Percentiles rank a stretch among this genome's conserved stretches.
Conservation (phyloP, 305 asterid species). For the Fraxinus baroniana region DNA sequence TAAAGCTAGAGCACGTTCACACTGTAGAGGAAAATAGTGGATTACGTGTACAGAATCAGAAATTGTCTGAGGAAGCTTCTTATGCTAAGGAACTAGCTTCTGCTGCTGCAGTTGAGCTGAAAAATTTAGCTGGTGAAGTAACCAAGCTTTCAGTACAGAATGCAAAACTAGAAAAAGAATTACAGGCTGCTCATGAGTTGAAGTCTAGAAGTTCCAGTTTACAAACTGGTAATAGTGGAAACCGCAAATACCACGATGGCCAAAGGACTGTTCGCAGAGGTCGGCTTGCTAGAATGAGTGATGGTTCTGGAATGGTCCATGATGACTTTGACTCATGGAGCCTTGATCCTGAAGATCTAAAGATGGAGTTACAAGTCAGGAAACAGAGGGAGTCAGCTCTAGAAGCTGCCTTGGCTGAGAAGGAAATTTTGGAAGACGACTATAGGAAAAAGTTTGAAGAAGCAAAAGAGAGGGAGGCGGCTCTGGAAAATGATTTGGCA, state of each 20-base stretch:
- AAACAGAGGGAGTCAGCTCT: conserved; percentile 78
- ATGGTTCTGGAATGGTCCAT: conserved; percentile 47
- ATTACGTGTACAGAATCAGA: conserved; percentile 74
- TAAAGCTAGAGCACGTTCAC: conserved; percentile 72
- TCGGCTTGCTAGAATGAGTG: conserved; percentile 57
- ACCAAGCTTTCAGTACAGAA: conserved; percentile 85
- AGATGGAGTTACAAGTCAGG: conserved; percentile 85
- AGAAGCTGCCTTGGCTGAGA: conserved; percentile 88
- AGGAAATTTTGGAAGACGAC: conserved; percentile 78
- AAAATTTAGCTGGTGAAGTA: conserved; percentile 91
- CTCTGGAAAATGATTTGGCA: conserved; percentile 91
- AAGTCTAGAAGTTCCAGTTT: conserved; percentile 53
- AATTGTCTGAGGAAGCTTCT: conserved; percentile 89
- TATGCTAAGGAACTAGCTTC: conserved; percentile 97
- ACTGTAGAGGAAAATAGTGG: conserved; percentile 86
- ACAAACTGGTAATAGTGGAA: conserved; percentile 45
- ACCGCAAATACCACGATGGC: conserved; percentile 57
- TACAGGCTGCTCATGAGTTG: conserved; percentile 64
- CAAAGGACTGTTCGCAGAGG: conserved; percentile 54
- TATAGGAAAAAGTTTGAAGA: conserved; percentile 75
- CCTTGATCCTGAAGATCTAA: conserved; percentile 75
- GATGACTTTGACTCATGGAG: conserved; percentile 77
- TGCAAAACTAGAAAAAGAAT: conserved; percentile 76
- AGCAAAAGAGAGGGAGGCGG: conserved; percentile 82
- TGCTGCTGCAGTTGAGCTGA: conserved; percentile 96